These are phyloP conservation scores for Chlorella variabilis DNA, from an alignment of 163 green algal genomes.

Conservation along the genomic window DNA sequence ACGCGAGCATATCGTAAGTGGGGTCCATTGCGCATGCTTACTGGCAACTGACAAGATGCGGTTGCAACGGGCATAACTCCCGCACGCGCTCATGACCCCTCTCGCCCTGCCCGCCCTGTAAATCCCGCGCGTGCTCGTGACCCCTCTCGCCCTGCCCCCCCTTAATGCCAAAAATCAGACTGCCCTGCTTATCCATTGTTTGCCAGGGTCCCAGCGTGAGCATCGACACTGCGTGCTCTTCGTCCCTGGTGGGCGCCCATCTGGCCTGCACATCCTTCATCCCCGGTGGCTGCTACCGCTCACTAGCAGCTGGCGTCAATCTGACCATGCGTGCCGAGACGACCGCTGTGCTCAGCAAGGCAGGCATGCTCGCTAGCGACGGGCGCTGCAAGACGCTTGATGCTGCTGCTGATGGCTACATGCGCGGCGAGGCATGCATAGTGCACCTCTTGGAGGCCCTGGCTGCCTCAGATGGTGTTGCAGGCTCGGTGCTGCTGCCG, in stretches of 20 bases:
- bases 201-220: slow-evolving; percentile 71
- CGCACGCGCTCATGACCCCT: no score
- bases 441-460: slow-evolving; percentile 65
- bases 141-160: no score
- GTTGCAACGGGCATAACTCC: not conserved
- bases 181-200: no score
- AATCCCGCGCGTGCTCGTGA: no score
- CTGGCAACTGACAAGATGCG: no score
- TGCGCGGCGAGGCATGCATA: slow-evolving; percentile 75
- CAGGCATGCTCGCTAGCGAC: slow-evolving; percentile 82
- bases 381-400: slow-evolving; percentile 94
- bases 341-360: slow-evolving; percentile 51
- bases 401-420: slow-evolving; percentile 84
- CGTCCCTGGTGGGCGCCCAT: slow-evolving; percentile 79
- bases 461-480: not conserved
- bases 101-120: not conserved
- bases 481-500: slow-evolving; percentile 20
- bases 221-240: slow-evolving; percentile 92
- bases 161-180: no score
- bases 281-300: slow-evolving; percentile 36
- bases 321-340: slow-evolving; percentile 58
- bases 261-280: slow-evolving; percentile 51
- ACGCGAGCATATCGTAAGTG: no score
- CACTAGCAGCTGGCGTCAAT: slow-evolving; percentile 75
- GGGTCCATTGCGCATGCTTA: not conserved